These are phyloP conservation scores for Sporobolus alterniflorus DNA, from an alignment of 202 grass and related monocot species.

Conservation along the genomic window DNA sequence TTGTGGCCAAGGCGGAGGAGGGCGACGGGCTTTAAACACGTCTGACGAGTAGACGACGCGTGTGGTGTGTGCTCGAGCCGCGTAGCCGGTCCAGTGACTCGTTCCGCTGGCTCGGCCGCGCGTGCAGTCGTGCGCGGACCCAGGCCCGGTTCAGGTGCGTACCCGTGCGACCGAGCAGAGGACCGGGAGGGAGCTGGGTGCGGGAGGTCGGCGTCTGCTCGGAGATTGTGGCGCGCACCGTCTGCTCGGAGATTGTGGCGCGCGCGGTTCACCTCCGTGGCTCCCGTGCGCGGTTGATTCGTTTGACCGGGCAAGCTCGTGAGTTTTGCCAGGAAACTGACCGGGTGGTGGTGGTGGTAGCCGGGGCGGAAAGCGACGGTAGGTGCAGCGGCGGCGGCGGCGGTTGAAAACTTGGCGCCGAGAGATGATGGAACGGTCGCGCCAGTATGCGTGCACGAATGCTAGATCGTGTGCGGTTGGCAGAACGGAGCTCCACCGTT, in stretches of 20 bases:
- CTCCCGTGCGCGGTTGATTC: background rate
- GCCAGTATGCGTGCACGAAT: background rate
- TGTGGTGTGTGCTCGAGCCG: background rate
- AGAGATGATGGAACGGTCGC: background rate
- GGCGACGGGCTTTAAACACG: constrained; percentile 32
- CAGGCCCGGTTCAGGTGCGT: too few species aligned
- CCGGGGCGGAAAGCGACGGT: constrained; percentile 8
- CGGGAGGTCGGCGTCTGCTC: too few species aligned
- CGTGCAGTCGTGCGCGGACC: too few species aligned
- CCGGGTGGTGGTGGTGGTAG: background rate
- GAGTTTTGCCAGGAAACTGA: background rate
- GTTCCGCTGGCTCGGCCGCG: background rate
- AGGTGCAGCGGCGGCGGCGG: too few species aligned
- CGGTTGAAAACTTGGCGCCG: constrained; percentile 6
- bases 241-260: too few species aligned
- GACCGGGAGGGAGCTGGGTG: too few species aligned
- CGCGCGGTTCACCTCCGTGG: background rate
- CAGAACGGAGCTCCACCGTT: background rate
- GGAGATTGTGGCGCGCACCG: too few species aligned
- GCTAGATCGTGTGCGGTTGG: background rate
- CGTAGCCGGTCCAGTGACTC: background rate
- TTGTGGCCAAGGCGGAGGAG: constrained; percentile 49
- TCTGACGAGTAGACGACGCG: constrained; percentile 28
- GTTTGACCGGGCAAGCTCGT: constrained; percentile 3
- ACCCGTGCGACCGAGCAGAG: too few species aligned